phyloP scores from a whole-genome alignment of 192 early-diverging fungal genomes.

The Gaertneriomyces sp. region DNA sequence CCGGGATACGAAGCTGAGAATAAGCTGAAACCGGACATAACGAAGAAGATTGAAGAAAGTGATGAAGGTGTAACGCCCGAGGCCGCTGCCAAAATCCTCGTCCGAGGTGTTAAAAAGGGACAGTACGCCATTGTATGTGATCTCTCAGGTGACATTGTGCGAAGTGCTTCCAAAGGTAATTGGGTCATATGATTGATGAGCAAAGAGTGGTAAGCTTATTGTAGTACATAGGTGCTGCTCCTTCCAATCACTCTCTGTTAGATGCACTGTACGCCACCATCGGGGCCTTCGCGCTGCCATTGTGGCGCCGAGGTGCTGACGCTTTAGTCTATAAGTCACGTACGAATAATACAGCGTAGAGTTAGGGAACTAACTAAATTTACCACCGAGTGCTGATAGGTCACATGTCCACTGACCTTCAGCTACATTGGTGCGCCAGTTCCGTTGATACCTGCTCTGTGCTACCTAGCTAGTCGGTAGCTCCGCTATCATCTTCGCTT shows the following conservation, averaged over 20 bases:
- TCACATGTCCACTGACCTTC: not conserved
- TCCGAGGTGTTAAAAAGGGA: constrained; percentile 35
- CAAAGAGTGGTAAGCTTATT: not conserved
- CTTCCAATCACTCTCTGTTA: constrained; percentile 7
- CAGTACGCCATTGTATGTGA: constrained; percentile 41
- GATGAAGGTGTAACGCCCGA: constrained; percentile 32
- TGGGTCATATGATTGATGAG: not conserved
- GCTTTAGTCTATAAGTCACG: not conserved
- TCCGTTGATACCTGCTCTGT: no score
- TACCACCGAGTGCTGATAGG: not conserved
- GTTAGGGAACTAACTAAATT: not conserved
- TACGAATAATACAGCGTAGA: not conserved
- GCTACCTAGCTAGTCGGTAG: no score
- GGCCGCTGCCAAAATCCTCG: constrained; percentile 32
- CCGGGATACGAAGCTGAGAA: constrained; percentile 45
- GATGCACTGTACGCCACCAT: constrained; percentile 13
- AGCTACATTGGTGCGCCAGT: no score
- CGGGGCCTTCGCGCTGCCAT: constrained; percentile 10
- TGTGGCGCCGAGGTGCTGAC: constrained; percentile 19
- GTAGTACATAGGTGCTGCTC: constrained; percentile 9
- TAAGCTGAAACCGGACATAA: constrained; percentile 46
- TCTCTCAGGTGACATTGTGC: constrained; percentile 37
- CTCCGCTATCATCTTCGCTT: no score
- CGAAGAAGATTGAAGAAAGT: constrained; percentile 39
- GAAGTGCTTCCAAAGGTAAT: constrained; percentile 24